Evolutionary conservation across 2,329 filamentous ascomycete species (phyloP), one percentile per base, ranked within the genome.

Genomic region (Exophiala bonariae): DNA sequence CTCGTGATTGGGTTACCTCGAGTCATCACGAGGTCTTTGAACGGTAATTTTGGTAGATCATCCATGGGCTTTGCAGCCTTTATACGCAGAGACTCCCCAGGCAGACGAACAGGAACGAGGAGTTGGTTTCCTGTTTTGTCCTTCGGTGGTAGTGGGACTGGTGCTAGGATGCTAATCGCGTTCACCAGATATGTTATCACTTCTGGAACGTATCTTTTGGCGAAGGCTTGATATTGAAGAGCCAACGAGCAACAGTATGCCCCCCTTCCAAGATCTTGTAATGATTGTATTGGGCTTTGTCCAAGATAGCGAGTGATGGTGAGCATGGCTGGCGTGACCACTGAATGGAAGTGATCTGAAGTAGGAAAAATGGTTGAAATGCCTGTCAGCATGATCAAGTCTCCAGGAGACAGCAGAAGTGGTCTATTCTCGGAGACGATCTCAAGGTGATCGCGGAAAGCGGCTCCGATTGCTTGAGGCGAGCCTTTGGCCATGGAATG

Each of bases 271-370:
- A 88, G 80, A 57, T 93, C 87, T 6, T 77, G 70, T 3, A 89
- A 67, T 6, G 72, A 75, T 34, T 80, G 75, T 0, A 89, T 83
- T 0, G 85, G 76, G 46, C 83, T 89, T 59, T 96, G 83, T 1
- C 86, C 89, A 19, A 99, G 77, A 68, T 87, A 96, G 44, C 89
- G 82, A 10, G 80, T 81, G 67, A 97, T 88, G n/a, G 85, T 80
- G 4, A 96, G 81, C 68, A 89, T 86, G 1, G 92, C 87, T 2
- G 93, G 93, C 2, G 93, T 99, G 32, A 89, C 86, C 28, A 97
- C 89, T 59, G 93, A 86, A 61, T 99, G 93, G 68, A 97, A 99
- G 69, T 97, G 91, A 68, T 99, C 93, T 0, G 91, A 96, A 0
- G 93, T 96, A 3, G 93, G 91, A 62, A 95, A 99, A 43, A 95